Conservation (phyloP, 768 basidiomycete genomes). For the Tricholoma flavovirens region DNA sequence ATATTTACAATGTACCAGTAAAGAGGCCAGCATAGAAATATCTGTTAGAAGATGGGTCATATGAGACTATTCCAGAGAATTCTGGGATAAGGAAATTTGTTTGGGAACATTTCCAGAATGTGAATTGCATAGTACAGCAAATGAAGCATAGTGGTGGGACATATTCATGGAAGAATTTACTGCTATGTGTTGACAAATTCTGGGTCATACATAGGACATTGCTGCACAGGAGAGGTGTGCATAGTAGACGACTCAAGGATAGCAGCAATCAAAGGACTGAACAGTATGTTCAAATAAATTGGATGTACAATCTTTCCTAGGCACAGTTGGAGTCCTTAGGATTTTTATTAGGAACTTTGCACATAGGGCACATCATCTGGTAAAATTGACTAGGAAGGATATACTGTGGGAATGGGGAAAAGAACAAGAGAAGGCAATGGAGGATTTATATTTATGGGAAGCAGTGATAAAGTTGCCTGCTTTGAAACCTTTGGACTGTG, state of each 20-base stretch:
- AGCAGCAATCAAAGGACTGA: constrained; percentile 15
- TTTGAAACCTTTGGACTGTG: not conserved
- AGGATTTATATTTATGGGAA: not conserved
- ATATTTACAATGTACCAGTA: constrained; percentile 16
- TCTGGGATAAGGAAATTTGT: no score
- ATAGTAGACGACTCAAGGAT: constrained; percentile 20
- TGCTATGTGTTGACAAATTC: constrained; percentile 22
- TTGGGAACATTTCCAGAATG: constrained; percentile 23
- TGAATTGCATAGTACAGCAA: constrained; percentile 31
- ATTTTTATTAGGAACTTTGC: constrained; percentile 24
- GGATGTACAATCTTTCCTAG: constrained; percentile 17
- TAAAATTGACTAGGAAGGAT: constrained; percentile 15
- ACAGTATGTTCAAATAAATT: no score
- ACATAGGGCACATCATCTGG: constrained; percentile 12
- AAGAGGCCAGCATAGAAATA: constrained; percentile 15
- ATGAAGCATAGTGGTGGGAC: constrained; percentile 32
- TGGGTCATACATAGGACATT: constrained; percentile 27
- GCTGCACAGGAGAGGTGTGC: constrained; percentile 19
- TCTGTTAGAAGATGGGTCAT: constrained; percentile 9
- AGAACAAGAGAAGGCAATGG: not conserved
- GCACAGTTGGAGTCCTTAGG: constrained; percentile 19
- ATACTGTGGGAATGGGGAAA: not conserved
- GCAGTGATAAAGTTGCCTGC: not conserved
- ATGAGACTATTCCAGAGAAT: constrained; percentile 32
- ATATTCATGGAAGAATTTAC: constrained; percentile 30